Conservation (phyloP, 1,139 yeast genomes). For the Candida labiduridarum region DNA sequence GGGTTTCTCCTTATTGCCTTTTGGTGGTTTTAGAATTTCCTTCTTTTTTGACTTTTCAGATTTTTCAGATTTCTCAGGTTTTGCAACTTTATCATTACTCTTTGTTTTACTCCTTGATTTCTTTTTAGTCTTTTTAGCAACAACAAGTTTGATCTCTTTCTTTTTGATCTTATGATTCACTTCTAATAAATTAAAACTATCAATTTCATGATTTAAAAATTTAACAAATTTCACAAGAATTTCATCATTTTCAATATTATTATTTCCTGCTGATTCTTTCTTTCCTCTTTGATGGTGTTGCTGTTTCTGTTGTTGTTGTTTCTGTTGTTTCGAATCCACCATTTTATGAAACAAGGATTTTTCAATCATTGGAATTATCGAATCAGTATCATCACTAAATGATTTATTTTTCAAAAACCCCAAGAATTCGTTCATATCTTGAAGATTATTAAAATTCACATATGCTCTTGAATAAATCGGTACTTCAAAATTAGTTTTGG, state of each 20-base stretch:
- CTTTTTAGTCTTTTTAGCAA: slow-evolving; percentile 10
- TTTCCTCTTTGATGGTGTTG: slow-evolving; percentile 4
- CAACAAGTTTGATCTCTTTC: slow-evolving; percentile 9
- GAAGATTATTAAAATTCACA: slow-evolving; percentile 22
- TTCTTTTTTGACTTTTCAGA: slow-evolving; percentile 1
- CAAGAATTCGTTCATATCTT: slow-evolving; percentile 18
- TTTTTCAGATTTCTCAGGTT: not conserved
- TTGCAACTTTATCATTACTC: slow-evolving; percentile 1
- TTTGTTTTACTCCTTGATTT: slow-evolving; percentile 7
- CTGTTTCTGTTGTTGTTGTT: not conserved
- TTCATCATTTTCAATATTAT: slow-evolving; percentile 17
- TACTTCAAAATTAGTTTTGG: slow-evolving; percentile 25
- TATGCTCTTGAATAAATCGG: slow-evolving; percentile 35
- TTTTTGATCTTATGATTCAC: slow-evolving; percentile 9
- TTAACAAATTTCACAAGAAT: slow-evolving; percentile 14
- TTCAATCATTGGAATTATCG: slow-evolving; percentile 27
- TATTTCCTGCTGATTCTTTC: slow-evolving; percentile 12
- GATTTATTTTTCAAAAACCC: slow-evolving; percentile 22
- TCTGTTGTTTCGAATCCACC: slow-evolving; percentile 13
- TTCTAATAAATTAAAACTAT: slow-evolving; percentile 18
- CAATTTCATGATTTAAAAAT: slow-evolving; percentile 14
- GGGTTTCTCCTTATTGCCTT: not conserved
- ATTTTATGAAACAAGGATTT: slow-evolving; percentile 27
- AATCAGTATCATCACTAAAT: slow-evolving; percentile 26
- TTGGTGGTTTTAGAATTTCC: not conserved